Evolutionary conservation across 2,329 filamentous ascomycete genomes (phyloP).

Genomic region (Blastomyces gilchristii): DNA sequence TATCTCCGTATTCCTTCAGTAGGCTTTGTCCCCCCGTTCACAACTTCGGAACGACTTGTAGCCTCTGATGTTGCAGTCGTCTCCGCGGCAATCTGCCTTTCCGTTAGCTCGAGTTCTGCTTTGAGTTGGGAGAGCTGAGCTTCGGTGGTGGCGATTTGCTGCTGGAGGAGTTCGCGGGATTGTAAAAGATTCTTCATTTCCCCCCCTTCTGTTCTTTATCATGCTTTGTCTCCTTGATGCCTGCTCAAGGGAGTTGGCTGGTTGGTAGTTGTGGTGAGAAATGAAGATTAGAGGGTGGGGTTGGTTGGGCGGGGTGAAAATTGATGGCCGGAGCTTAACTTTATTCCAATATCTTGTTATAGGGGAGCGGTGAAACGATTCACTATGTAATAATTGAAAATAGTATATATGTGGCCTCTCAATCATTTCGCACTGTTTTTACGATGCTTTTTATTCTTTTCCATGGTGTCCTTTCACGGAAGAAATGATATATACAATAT

Average conservation of each 20-base stretch:
- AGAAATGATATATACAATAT: not conserved
- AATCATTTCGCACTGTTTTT: not conserved
- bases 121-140: conserved; percentile 27
- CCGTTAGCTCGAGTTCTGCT: conserved; percentile 22
- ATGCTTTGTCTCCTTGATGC: not conserved
- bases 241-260: not conserved
- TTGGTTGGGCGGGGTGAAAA: not conserved
- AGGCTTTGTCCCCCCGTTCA: not conserved
- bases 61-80: conserved; percentile 15
- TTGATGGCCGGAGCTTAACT: not conserved
- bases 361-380: not conserved
- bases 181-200: conserved; percentile 7
- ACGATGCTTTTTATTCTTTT: not conserved
- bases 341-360: not conserved
- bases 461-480: not conserved
- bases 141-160: conserved; percentile 30
- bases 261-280: not conserved
- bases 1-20: conserved; percentile 39
- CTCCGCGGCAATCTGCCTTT: conserved; percentile 21
- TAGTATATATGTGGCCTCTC: not conserved
- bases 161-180: conserved; percentile 11
- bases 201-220: no score
- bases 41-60: conserved; percentile 2
- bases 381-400: not conserved
- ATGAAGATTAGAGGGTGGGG: not conserved